Evolutionary conservation across 192 early-diverging fungal genomes (phyloP), one percentile per base, ranked within the genome.

Genomic region (Backusella tarrabulga): DNA sequence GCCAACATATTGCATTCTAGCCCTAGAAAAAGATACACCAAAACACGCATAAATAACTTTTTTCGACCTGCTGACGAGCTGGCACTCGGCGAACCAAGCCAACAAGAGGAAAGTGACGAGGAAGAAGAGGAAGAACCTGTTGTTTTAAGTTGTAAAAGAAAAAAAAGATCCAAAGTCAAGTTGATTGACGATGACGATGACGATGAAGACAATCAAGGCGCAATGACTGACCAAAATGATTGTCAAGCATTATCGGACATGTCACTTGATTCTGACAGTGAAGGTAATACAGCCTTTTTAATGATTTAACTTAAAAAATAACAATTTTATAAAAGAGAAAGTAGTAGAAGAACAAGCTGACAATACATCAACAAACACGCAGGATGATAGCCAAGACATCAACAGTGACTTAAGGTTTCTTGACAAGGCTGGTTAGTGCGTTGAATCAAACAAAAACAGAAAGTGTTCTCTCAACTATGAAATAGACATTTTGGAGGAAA

Each of bases 401-500:
- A 60, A 21, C n/a, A 60, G 54, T 26, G 70, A 71, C 19, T 71
- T 71, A 41, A 32, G 26, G 41, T 71, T 71, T 46, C 42, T 71
- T 46, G 70, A 71, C 41, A 46, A 71, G 17, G 21, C 41, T 23
- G 70, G 70, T 71, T 21, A 68, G 67, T 68, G 11, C 5, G 12
- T 41, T 70, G 23, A 44, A 42, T 26, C 19, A 71, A 44, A 32
- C 36, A 21, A 42, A 12, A 71, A 23, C 4, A 41, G 50, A 4
- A 46, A 1, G 46, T 41, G 23, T 26, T 8, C 7, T 11, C 17
- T 23, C 26, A 60, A 3, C 23, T 3, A 26, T 23, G 46, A 15
- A 17, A 34, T 46, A 71, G 70, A 71, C 32, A 71, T 71, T 42
- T 46, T 71, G 11, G 19, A 71, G n/a, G 42, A 46, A 42, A 71